A percentile compares a stretch with the other conserved stretches of the same genome.
Evolutionary conservation across 2,329 filamentous ascomycete genomes (phyloP).

Genomic region (Aphanoascus verrucosus): DNA sequence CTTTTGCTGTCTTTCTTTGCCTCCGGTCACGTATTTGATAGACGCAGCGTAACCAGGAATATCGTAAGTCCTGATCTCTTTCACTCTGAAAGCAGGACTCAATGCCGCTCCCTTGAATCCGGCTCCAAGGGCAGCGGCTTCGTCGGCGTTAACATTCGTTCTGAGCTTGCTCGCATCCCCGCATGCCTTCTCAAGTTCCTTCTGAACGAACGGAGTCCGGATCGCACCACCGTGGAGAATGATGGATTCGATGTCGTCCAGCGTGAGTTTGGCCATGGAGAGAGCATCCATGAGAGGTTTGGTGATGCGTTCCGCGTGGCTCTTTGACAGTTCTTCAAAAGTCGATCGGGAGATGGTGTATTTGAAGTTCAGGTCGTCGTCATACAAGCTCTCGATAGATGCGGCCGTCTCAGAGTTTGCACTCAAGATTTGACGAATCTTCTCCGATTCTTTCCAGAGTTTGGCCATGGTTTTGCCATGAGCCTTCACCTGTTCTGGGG

Average conservation of each 20-base stretch:
- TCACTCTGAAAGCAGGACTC: conserved; percentile 92
- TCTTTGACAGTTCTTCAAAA: conserved; percentile 68
- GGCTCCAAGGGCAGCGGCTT: conserved; percentile 90
- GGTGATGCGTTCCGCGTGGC: conserved; percentile 57
- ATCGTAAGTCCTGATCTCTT: conserved; percentile 84
- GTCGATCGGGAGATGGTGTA: conserved; percentile 72
- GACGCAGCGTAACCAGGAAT: conserved; percentile 61
- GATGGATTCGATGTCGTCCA: conserved; percentile 72
- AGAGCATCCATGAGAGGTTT: conserved; percentile 64
- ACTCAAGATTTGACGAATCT: conserved; percentile 76
- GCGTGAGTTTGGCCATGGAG: conserved; percentile 57
- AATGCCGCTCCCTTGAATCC: conserved; percentile 87
- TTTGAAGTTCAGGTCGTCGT: conserved; percentile 85
- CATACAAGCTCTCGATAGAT: conserved; percentile 72
- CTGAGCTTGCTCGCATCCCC: conserved; percentile 69
- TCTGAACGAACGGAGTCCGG: conserved; percentile 89
- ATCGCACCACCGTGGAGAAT: conserved; percentile 88
- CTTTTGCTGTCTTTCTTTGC: conserved; percentile 65
- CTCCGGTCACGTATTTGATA: conserved; percentile 60
- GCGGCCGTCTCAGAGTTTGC: conserved; percentile 74
- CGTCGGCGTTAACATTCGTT: conserved; percentile 92
- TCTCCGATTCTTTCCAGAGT: conserved; percentile 86
- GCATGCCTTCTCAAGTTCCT: conserved; percentile 64
- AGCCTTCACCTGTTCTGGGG: conserved; percentile 41
- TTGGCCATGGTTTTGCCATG: conserved; percentile 82